Evolutionary conservation across 2,329 filamentous ascomycete species (phyloP).

Genomic region (Verticillium longisporum): DNA sequence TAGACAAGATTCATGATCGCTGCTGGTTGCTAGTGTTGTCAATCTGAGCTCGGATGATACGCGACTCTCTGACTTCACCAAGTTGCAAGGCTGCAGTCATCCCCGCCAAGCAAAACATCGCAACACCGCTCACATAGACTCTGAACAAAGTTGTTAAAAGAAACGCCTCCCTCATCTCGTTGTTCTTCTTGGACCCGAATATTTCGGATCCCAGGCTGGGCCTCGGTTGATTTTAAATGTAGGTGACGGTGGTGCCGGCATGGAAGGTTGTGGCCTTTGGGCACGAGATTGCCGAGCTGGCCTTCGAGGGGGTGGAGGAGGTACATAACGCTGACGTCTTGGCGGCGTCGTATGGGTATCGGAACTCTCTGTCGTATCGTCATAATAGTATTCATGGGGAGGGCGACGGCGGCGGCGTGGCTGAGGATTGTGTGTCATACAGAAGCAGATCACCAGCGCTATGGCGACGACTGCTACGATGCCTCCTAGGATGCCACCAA

Average conservation of each 20-base stretch:
- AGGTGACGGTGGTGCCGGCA: background rate
- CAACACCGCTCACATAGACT: background rate
- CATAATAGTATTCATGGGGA: background rate
- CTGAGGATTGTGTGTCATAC: conserved; percentile 10
- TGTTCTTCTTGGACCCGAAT: background rate
- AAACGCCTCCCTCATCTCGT: background rate
- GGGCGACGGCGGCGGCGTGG: background rate
- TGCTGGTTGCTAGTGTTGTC: too few relatives aligned
- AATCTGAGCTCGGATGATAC: too few relatives aligned
- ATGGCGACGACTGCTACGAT: conserved; percentile 29
- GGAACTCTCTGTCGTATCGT: background rate
- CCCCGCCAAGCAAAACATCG: background rate
- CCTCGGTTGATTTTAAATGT: background rate
- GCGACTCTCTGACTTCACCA: too few relatives aligned
- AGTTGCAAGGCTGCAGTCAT: too few relatives aligned
- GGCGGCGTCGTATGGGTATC: background rate
- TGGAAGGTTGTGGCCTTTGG: background rate
- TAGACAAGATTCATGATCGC: too few relatives aligned
- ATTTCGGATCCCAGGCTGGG: background rate
- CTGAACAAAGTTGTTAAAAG: background rate
- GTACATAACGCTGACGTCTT: background rate
- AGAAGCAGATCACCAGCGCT: conserved; percentile 24
- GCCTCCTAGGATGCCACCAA: conserved; percentile 33
- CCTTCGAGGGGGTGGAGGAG: background rate
- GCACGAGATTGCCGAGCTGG: background rate